Base-by-base conservation (phyloP, 257 asterid genomes). In the Ophiorrhiza pumila region DNA sequence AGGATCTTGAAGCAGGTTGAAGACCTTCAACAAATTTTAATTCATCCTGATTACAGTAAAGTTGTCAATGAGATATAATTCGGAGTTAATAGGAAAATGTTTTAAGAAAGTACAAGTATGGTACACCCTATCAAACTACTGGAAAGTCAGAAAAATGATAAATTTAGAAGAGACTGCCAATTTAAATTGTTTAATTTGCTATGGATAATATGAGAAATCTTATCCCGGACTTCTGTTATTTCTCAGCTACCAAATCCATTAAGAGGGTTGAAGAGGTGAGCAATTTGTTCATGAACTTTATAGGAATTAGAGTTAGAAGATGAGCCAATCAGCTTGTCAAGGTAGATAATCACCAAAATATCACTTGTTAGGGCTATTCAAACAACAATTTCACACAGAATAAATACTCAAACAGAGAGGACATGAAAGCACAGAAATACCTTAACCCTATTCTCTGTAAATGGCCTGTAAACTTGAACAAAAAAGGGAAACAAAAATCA, bases 1-100 rank as follows among this genome's bases (percentile, higher is more conserved):
- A 92, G 49, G 91, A 77, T 64, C 65, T 78, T 53, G 96, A 88
- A 74, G 96, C 87, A 18, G 91, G 91, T 50, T 83, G 89, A 69
- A 92, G 84, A 72, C 86, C 79, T 57, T 88, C 93, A 20, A 85
- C 79, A 68, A 87, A 87, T 81, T 88, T 92, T 68, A 92, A 52
- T 78, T 91, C 97, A 60, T 90, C 97, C 96, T 92, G 97, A 76
- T 74, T 65, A 72, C 41, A 76, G 29, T 35, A 47, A 61, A 60
- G 23, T 20, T 41, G 29, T 45, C 23, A 62, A 65, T 65, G 4
- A 65, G 50, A 71, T 39, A n/a, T 60, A 32, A 60, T 10, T 6
- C 41, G 13, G 42, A 74, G 66, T 53, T 7, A 49, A 69, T 5
- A 41, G 11, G 23, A 62, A 49, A n/a, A 23, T 20, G 32, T 31